Evolutionary conservation across 352 stramenopile species (phyloP), one percentile per base, ranked within the genome.

Genomic region (Pythium coloratum): DNA sequence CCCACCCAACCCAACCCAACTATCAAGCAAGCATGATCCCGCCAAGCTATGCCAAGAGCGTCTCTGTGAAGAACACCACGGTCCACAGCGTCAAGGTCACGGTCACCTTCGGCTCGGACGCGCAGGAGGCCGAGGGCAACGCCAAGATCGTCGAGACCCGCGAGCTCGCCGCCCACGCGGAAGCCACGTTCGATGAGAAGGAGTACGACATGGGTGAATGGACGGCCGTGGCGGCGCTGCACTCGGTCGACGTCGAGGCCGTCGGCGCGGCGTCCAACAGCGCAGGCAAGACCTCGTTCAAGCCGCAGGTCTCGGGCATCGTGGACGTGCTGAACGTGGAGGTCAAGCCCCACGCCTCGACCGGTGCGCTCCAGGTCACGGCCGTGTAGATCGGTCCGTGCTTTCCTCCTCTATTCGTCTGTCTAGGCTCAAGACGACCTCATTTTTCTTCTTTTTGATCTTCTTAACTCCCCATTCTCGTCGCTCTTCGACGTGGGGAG

Each of bases 201-300:
- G 73, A 84, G 70, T 93, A 89, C 76, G 76, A 95, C 75, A 95
- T 95, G 86, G 86, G 76, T 62, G 72, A 75, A 38, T 93, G 80
- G 81, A 91, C 76, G 50, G 83, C 82, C 4, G 72, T 85, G 36
- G 85, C 84, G 8, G 73, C 83, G 54, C 69, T 95, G 18, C 72
- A 76, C 57, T 80, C 80, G 40, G 55, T 95, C 13, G 66, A 90
- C 33, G 84, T 90, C 6, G 75, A 88, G 58, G 69, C 80, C 32
- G 70, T 61, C 1, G 72, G 53, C 4, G 69, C 69, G 14, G 55
- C 26, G 2, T 18, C 70, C 30, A 18, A 40, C 34, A 67, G 12
- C 69, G 66, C 14, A 49, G 72, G 56, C 57, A 76, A 78, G 62
- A 75, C 81, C 24, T 64, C 72, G 36, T 93, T 85, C 71, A 84